Evolutionary conservation across 179 eudicot genomes (phyloP), one percentile per base, ranked within the genome.

Genomic region (Nepenthes alata): DNA sequence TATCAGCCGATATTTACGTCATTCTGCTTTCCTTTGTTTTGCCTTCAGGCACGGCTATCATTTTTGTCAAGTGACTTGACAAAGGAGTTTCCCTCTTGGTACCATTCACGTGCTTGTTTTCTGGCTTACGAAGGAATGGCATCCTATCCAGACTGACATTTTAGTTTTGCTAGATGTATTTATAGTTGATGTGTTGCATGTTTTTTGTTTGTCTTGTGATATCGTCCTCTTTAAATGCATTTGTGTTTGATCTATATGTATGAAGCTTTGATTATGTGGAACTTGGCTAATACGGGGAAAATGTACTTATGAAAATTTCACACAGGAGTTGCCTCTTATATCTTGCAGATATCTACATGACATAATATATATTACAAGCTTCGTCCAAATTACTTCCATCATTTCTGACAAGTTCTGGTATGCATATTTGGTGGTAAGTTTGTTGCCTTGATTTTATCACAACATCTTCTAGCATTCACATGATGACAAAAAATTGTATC

Each of bases 351-450:
- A 91, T 71, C 72, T 88, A 60, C 97, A 91, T 76, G 97, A 91
- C 68, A 57, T 91, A 39, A 88, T 91, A 71, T 91, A 88, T 75
- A 76, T 91, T 63, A 88, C 91, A 39, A 69, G 90, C 62, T 91
- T 88, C 16, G 86, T 84, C 58, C 97, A 91, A 76, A 72, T 91
- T 37, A 60, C 79, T 36, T 82, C 96, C 58, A 81, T 88, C 83
- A 67, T 91, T 62, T 91, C 96, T 9, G 97, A 83, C 48, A 91
- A 83, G 67, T 91, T 88, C 71, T 85, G 93, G 96, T 91, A 84
- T 74, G 77, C 83, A 13, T 91, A 83, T 64, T 67, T 88, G 36
- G 96, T 85, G 94, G 97, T 91, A 75, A 80, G 94, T 37, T 34
- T 38, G 39, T 62, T 53, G 58, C 48, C 37, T 66, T 48, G 41